Percentiles rank a stretch among this genome's conserved stretches.
These are phyloP conservation scores for Rhynchosporium secalis DNA, from an alignment of 2,329 filamentous ascomycete species.

Conservation along the genomic window DNA sequence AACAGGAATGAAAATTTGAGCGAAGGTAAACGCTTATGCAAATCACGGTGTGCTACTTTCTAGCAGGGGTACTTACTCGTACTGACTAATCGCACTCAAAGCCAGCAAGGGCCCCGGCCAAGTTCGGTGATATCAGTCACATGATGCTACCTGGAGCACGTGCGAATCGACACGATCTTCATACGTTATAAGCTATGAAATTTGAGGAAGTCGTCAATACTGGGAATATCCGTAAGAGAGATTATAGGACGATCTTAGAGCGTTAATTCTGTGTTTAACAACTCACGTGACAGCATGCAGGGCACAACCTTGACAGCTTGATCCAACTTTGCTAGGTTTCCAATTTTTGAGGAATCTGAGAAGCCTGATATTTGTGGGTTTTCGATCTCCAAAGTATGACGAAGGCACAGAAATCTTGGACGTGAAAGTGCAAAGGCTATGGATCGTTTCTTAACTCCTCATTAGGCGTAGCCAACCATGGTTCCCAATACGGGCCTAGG, in stretches of 20 bases:
- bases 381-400: background rate
- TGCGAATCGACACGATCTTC: too few relatives aligned
- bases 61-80: background rate
- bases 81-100: background rate
- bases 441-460: background rate
- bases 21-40: background rate
- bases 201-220: too few relatives aligned
- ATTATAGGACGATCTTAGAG: too few relatives aligned
- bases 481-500: conserved; percentile 26
- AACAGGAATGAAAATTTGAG: background rate
- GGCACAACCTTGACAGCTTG: too few relatives aligned
- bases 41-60: background rate
- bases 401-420: background rate
- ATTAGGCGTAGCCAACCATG: conserved; percentile 21
- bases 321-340: too few relatives aligned
- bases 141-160: background rate
- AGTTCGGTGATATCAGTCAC: background rate
- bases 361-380: too few relatives aligned
- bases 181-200: too few relatives aligned
- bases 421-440: background rate
- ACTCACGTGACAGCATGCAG: too few relatives aligned
- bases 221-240: too few relatives aligned
- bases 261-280: too few relatives aligned
- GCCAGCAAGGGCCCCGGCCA: background rate
- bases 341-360: too few relatives aligned